phyloP scores from a whole-genome alignment of 495 filamentous ascomycete species.

The Penicillium soppii region DNA sequence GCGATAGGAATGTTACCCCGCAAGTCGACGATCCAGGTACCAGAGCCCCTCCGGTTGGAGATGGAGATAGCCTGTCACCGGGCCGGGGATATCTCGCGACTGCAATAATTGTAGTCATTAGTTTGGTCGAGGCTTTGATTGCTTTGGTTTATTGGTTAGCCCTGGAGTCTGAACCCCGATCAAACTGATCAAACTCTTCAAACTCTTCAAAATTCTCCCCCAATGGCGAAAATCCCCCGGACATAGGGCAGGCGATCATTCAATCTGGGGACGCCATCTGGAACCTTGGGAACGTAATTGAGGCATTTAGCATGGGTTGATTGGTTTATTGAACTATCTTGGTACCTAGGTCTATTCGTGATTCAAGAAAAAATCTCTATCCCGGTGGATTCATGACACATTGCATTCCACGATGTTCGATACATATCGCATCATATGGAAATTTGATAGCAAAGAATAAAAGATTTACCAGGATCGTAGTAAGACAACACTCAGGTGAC shows the following conservation, averaged over 20 bases:
- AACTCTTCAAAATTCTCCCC: not conserved
- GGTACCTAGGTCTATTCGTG: too few species aligned
- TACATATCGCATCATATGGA: conserved; percentile 5
- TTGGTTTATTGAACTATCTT: too few species aligned
- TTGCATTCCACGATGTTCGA: conserved; percentile 28
- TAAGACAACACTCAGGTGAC: conserved; percentile 8
- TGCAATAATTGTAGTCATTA: not conserved
- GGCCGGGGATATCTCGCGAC: conserved; percentile 11
- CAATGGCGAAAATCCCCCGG: conserved; percentile 28
- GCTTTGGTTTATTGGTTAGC: not conserved
- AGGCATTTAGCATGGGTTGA: conserved; percentile 11
- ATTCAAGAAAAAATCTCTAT: not conserved
- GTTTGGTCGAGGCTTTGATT: conserved; percentile 5
- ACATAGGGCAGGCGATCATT: conserved; percentile 6
- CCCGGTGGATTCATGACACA: conserved; percentile 21
- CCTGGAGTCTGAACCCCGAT: not conserved
- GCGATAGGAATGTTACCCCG: conserved; percentile 17
- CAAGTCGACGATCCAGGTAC: conserved; percentile 30
- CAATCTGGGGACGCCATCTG: not conserved
- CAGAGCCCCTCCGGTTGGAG: conserved; percentile 21
- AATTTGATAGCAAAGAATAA: too few species aligned
- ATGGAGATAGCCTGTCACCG: conserved; percentile 9
- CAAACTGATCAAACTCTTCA: not conserved
- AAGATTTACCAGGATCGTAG: not conserved
- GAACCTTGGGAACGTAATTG: conserved; percentile 2